Conservation (phyloP, 345 rosid genomes). For the Populus alba region DNA sequence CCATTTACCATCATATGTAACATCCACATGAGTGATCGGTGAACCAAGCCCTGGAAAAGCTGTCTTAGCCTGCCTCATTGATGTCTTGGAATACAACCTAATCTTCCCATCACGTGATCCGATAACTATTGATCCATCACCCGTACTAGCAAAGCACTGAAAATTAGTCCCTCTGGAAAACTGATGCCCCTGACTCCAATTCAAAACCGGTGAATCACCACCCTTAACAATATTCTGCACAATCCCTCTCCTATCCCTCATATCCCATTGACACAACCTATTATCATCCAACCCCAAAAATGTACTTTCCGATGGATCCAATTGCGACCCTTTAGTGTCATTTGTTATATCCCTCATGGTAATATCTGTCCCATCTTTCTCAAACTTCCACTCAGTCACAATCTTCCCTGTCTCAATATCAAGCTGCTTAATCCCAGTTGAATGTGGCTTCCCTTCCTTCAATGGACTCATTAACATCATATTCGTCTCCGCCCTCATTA, state of each 20-base stretch:
- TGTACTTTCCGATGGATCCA: conserved; percentile 90
- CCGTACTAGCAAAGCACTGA: conserved; percentile 90
- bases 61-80: conserved; percentile 92
- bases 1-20: conserved; percentile 94
- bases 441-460: conserved; percentile 63
- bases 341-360: conserved; percentile 79
- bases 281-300: conserved; percentile 91
- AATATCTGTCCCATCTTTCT: conserved; percentile 82
- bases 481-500: conserved; percentile 93
- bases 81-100: conserved; percentile 75
- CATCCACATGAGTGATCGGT: conserved; percentile 83
- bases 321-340: conserved; percentile 83
- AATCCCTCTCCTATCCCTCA: conserved; percentile 79
- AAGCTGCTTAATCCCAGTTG: conserved; percentile 72
- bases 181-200: conserved; percentile 93
- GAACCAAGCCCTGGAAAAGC: conserved; percentile 98
- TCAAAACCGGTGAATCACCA: conserved; percentile 62
- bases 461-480: conserved; percentile 96
- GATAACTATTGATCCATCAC: conserved; percentile 88
- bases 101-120: conserved; percentile 95
- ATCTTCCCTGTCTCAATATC: conserved; percentile 87
- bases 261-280: conserved; percentile 96
- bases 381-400: conserved; percentile 87
- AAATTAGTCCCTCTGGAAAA: conserved; percentile 92
- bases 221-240: conserved; percentile 62